Evolutionary conservation across 257 asterid species (phyloP).

Genomic region (Agastache rugosa): DNA sequence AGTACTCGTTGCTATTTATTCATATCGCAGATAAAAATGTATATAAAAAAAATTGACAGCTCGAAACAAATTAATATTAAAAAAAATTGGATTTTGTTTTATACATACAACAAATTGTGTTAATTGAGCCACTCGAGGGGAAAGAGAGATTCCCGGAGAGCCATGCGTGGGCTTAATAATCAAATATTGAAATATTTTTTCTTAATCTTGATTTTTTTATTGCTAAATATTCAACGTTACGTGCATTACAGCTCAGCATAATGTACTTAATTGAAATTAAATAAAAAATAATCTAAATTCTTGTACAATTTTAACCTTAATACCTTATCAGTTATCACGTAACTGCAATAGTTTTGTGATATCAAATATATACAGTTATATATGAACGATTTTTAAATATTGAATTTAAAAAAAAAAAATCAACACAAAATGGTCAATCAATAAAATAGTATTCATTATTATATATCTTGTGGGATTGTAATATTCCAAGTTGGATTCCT

Average conservation of each 20-base stretch:
- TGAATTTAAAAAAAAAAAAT: too few relatives aligned
- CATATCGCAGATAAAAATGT: background rate
- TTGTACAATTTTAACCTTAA: slow-evolving; percentile 10
- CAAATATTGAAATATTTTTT: slow-evolving; percentile 18
- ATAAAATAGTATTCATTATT: too few relatives aligned
- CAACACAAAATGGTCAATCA: too few relatives aligned
- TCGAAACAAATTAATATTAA: slow-evolving; percentile 2
- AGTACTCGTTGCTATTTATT: background rate
- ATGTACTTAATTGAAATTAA: slow-evolving; percentile 22
- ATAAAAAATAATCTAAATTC: background rate
- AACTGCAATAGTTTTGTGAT: too few relatives aligned
- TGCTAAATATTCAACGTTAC: slow-evolving; percentile 44
- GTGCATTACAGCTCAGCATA: slow-evolving; percentile 51
- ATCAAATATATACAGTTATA: too few relatives aligned
- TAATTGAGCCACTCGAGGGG: slow-evolving; percentile 38
- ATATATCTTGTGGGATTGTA: too few relatives aligned
- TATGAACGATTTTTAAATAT: too few relatives aligned
- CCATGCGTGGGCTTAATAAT: slow-evolving; percentile 66
- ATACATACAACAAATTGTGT: slow-evolving; percentile 5
- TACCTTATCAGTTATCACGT: background rate
- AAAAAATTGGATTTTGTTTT: background rate
- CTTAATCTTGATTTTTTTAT: slow-evolving; percentile 26
- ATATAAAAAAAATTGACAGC: background rate
- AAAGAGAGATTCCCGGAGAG: slow-evolving; percentile 72
- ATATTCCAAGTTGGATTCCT: too few relatives aligned